Percentiles rank a stretch among this genome's conserved stretches.
These are phyloP conservation scores for Pyrenophora seminiperda DNA, from an alignment of 2,329 filamentous ascomycete species.

Conservation along the genomic window DNA sequence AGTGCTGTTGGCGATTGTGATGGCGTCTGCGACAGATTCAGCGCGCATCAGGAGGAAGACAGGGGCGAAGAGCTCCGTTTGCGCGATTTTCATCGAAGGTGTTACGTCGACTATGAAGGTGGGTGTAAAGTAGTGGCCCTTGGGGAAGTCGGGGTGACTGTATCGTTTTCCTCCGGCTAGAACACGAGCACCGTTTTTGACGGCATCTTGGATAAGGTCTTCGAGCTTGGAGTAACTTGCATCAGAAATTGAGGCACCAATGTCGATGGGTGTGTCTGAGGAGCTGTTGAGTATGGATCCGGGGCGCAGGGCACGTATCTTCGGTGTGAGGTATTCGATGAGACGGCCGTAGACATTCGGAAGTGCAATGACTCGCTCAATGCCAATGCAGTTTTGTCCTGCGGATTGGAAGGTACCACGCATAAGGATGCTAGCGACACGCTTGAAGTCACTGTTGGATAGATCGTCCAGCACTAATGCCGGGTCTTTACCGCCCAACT, in stretches of 20 bases:
- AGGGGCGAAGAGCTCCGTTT: constrained; percentile 90
- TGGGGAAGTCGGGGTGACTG: constrained; percentile 72
- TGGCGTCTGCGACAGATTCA: constrained; percentile 66
- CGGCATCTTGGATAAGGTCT: constrained; percentile 74
- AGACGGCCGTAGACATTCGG: constrained; percentile 77
- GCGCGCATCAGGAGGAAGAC: constrained; percentile 86
- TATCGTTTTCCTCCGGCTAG: constrained; percentile 78
- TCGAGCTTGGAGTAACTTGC: constrained; percentile 78
- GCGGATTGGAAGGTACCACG: constrained; percentile 93
- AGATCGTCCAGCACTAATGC: constrained; percentile 86
- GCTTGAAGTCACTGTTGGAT: constrained; percentile 64
- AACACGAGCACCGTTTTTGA: constrained; percentile 77
- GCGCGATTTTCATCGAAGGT: constrained; percentile 81
- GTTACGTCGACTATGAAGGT: constrained; percentile 92
- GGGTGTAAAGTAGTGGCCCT: constrained; percentile 89
- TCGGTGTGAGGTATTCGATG: constrained; percentile 70
- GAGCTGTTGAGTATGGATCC: constrained; percentile 67
- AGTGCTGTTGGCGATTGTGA: constrained; percentile 81
- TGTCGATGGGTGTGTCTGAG: constrained; percentile 63
- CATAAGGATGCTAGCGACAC: constrained; percentile 82
- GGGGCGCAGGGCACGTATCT: constrained; percentile 74
- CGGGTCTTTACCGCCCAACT: constrained; percentile 94
- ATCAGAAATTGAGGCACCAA: constrained; percentile 88
- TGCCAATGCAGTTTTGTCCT: constrained; percentile 97
- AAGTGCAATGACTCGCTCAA: constrained; percentile 86